Percentiles rank a stretch among this genome's conserved stretches.
These are phyloP conservation scores for Pterocarpus santalinus DNA, from an alignment of 306 rosid species.

Conservation along the genomic window DNA sequence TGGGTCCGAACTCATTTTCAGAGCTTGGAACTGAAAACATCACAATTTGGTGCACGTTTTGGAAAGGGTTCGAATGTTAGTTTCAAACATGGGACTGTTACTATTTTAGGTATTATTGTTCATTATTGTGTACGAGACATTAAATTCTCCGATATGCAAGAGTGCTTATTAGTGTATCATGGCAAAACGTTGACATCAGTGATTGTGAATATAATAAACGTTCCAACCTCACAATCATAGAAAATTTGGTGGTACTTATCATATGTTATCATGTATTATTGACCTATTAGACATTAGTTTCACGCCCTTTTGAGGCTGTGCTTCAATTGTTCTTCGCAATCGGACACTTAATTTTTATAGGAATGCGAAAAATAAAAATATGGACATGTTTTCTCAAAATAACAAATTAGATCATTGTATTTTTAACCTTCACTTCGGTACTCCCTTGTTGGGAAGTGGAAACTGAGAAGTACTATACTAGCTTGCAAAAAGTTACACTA, in stretches of 20 bases:
- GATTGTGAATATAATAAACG: not conserved
- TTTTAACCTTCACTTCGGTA: too few relatives aligned
- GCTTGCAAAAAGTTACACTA: too few relatives aligned
- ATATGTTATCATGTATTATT: not conserved
- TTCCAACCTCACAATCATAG: not conserved
- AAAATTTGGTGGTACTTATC: not conserved
- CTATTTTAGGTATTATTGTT: not conserved
- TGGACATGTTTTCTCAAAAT: too few relatives aligned
- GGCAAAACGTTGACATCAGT: not conserved
- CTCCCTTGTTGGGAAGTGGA: too few relatives aligned
- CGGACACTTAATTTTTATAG: too few relatives aligned
- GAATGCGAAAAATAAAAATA: too few relatives aligned
- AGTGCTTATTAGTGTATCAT: not conserved
- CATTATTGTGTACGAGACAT: not conserved
- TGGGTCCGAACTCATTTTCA: slow-evolving; percentile 7
- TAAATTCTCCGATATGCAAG: not conserved
- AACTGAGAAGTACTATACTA: too few relatives aligned
- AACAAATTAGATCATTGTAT: too few relatives aligned
- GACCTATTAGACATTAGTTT: too few relatives aligned
- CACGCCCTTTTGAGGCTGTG: too few relatives aligned
- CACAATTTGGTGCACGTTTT: slow-evolving; percentile 15
- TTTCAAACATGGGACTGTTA: not conserved
- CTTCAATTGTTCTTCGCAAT: too few relatives aligned
- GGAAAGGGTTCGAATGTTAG: not conserved
- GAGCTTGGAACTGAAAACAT: slow-evolving; percentile 21